phyloP scores from a whole-genome alignment of 1,139 yeast species.

The Debaryomyces nepalensis region DNA sequence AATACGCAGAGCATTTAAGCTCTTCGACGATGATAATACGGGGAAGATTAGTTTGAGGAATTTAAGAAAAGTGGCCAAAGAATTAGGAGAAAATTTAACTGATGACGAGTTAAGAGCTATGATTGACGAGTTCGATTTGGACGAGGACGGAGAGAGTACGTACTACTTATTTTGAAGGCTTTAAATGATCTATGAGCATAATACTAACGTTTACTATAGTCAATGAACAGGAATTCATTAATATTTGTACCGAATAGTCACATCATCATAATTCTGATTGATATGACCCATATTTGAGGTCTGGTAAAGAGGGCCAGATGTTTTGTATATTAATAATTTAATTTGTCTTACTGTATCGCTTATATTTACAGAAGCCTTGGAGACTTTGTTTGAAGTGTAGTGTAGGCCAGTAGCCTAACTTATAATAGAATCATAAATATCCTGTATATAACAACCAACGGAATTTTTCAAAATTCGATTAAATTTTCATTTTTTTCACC shows the following conservation, averaged over 20 bases:
- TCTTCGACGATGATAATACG: conserved; percentile 87
- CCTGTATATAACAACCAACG: conserved; percentile 7
- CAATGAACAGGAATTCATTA: conserved; percentile 89
- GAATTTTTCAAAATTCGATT: conserved; percentile 4
- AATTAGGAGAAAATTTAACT: conserved; percentile 86
- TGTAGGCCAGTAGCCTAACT: no score
- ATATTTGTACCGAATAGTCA: conserved; percentile 74
- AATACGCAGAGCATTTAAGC: conserved; percentile 82
- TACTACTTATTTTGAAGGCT: conserved; percentile 19
- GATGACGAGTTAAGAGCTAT: conserved; percentile 94
- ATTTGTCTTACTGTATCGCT: neutral
- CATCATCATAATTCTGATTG: neutral
- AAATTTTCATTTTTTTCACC: conserved; percentile 13
- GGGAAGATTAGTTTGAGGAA: conserved; percentile 86
- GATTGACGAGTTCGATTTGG: conserved; percentile 97
- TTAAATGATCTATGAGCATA: neutral
- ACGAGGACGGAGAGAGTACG: conserved; percentile 90
- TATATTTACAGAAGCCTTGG: no score
- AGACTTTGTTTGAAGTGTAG: no score
- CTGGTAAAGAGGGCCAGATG: no score
- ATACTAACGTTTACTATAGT: conserved; percentile 44
- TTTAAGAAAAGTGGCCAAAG: conserved; percentile 87
- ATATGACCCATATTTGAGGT: neutral
- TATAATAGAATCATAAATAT: no score
- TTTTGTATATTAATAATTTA: conserved; percentile 10